A percentile compares a stretch with the other conserved stretches of the same genome.
Evolutionary conservation across 345 rosid genomes (phyloP).

Genomic region (Citrus reticulata): DNA sequence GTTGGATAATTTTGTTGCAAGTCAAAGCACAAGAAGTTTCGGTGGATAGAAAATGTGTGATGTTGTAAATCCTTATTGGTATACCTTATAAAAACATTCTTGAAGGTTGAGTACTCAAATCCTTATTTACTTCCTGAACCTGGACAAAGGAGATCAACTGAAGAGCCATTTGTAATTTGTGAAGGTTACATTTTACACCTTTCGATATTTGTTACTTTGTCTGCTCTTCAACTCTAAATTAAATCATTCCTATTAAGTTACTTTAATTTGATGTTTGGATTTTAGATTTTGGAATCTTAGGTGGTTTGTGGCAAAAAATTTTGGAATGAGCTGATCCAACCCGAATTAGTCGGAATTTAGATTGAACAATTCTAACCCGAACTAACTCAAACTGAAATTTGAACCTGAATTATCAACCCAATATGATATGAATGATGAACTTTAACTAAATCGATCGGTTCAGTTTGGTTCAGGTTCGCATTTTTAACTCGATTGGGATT

Average conservation of each 20-base stretch:
- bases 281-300: constrained; percentile 40
- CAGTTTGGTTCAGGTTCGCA: no score
- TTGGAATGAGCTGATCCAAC: no score
- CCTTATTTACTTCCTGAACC: constrained; percentile 96
- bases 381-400: no score
- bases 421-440: no score
- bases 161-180: constrained; percentile 85
- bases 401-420: no score
- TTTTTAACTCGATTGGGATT: no score
- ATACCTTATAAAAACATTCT: constrained; percentile 14
- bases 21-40: background rate
- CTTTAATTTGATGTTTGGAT: constrained; percentile 17
- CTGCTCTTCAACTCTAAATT: background rate
- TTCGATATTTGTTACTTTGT: constrained; percentile 3
- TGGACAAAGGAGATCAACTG: constrained; percentile 79
- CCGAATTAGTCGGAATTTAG: no score
- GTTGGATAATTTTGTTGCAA: no score
- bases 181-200: constrained; percentile 50
- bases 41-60: background rate
- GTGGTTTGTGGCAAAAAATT: no score
- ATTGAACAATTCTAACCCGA: no score
- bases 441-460: no score
- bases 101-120: constrained; percentile 90
- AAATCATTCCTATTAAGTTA: background rate
- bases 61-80: constrained; percentile 7